Percentiles rank a stretch among this genome's conserved stretches.
phyloP scores from a whole-genome alignment of 106 monocot species.

The Allium fistulosum region DNA sequence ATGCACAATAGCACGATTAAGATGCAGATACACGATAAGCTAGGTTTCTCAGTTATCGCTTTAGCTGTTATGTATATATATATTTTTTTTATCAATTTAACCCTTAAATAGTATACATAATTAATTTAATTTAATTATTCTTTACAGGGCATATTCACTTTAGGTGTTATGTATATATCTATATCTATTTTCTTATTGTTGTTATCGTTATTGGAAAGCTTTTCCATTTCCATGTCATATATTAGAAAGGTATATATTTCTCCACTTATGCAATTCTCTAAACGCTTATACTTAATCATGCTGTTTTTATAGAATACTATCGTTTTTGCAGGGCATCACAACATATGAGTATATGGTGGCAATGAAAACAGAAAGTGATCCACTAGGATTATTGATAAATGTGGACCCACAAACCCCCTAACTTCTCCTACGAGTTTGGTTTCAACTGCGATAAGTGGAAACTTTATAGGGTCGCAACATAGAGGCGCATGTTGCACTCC shows the following conservation, averaged over 20 bases:
- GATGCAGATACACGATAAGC: slow-evolving; percentile 6
- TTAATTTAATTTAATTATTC: no score
- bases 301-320: no score
- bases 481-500: slow-evolving; percentile 97
- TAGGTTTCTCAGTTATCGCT: slow-evolving; percentile 8
- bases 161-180: no score
- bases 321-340: background rate
- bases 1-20: slow-evolving; percentile 5
- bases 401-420: slow-evolving; percentile 48
- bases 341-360: slow-evolving; percentile 69
- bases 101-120: no score
- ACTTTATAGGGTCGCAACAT: slow-evolving; percentile 70
- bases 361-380: no score
- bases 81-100: no score
- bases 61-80: background rate
- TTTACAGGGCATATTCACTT: no score
- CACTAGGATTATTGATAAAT: slow-evolving; percentile 52
- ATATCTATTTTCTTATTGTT: background rate
- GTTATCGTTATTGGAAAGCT: slow-evolving; percentile 51
- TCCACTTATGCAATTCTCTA: background rate
- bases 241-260: slow-evolving; percentile 45
- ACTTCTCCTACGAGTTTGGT: slow-evolving; percentile 78
- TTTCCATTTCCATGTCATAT: slow-evolving; percentile 61
- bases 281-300: no score
- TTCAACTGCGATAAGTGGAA: slow-evolving; percentile 55